phyloP scores from a whole-genome alignment of 2,329 filamentous ascomycete genomes.

The Aspergillus pseudotamarii region DNA sequence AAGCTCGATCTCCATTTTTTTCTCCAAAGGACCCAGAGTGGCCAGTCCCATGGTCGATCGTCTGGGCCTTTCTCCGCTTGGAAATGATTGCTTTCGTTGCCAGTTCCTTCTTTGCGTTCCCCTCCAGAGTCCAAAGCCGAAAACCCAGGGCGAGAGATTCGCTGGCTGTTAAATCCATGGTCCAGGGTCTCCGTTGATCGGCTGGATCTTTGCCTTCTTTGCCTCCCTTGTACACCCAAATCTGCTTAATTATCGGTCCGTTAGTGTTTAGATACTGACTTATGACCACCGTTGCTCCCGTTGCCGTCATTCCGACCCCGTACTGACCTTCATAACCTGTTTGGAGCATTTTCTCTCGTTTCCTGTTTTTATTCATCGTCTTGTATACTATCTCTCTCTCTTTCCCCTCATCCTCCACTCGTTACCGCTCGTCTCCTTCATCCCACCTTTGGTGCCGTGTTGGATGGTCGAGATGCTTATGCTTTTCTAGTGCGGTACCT shows the following conservation, averaged over 20 bases:
- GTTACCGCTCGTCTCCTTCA: constrained; percentile 2
- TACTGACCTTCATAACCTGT: constrained; percentile 7
- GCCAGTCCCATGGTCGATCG: constrained; percentile 13
- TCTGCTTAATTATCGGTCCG: constrained; percentile 7
- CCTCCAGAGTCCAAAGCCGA: not conserved
- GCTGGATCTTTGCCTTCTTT: constrained; percentile 1
- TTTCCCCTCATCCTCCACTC: constrained; percentile 4
- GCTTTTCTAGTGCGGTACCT: constrained; percentile 17
- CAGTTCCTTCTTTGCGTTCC: not conserved
- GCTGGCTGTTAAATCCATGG: constrained; percentile 4
- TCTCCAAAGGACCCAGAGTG: constrained; percentile 10
- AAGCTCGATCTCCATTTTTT: constrained; percentile 5
- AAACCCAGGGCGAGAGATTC: constrained; percentile 5
- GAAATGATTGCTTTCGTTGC: constrained; percentile 8
- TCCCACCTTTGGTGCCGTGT: constrained; percentile 7
- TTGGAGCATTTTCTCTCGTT: constrained; percentile 6
- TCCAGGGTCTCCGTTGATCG: constrained; percentile 12
- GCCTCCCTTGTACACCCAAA: constrained; percentile 11
- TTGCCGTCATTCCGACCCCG: constrained; percentile 8
- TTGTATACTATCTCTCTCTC: not conserved
- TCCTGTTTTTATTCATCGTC: constrained; percentile 8
- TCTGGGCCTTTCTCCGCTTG: constrained; percentile 10
- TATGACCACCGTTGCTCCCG: constrained; percentile 2
- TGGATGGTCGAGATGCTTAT: constrained; percentile 22
- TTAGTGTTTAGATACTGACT: not conserved